Evolutionary conservation across 139 green algal genomes (phyloP).

Genomic region (Tetraselmis striata): DNA sequence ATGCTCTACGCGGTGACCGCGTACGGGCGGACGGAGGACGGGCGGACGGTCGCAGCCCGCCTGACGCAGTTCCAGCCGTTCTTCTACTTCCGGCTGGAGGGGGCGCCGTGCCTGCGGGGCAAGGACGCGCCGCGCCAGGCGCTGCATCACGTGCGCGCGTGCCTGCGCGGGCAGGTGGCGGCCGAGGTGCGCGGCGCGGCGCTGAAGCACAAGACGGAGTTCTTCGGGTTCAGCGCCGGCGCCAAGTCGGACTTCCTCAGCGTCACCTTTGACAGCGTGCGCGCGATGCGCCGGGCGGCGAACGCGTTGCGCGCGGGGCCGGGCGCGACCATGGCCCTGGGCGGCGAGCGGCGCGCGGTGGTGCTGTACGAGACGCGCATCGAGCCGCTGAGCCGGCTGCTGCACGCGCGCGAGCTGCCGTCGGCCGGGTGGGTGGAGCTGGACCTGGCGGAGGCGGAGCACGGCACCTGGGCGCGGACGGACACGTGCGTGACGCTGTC

Average conservation of each 20-base stretch:
- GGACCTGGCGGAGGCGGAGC: background rate
- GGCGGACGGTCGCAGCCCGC: background rate
- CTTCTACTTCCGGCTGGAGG: background rate
- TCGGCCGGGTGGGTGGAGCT: constrained; percentile 10
- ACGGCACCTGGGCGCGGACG: background rate
- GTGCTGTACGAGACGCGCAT: constrained; percentile 12
- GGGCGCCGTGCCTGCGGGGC: background rate
- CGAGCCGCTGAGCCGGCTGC: constrained; percentile 13
- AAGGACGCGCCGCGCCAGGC: background rate
- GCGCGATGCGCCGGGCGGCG: background rate
- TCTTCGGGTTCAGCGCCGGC: background rate
- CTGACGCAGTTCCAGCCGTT: background rate
- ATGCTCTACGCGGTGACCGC: background rate
- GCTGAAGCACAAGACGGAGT: background rate
- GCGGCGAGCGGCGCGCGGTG: background rate
- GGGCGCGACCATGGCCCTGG: background rate
- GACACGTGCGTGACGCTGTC: background rate
- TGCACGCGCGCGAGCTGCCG: constrained; percentile 6
- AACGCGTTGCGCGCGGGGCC: background rate
- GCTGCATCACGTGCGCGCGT: background rate
- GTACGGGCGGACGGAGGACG: background rate
- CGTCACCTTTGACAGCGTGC: background rate
- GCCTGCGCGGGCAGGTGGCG: background rate
- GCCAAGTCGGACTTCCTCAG: background rate
- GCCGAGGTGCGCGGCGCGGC: background rate